Conservation (phyloP, 2,329 filamentous ascomycete genomes). For the Phialophora expanda region DNA sequence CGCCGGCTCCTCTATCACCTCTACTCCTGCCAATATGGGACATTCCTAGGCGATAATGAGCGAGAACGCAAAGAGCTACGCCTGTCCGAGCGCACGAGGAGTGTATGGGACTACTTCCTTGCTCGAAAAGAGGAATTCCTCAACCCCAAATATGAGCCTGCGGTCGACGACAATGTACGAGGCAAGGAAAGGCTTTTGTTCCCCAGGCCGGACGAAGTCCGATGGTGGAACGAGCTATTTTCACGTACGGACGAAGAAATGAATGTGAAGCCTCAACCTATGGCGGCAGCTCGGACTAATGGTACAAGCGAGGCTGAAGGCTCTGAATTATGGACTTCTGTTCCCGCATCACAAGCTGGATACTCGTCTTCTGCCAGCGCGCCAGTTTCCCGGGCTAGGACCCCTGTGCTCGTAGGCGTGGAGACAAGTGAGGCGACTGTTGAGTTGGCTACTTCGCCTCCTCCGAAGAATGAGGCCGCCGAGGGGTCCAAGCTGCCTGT, state of each 20-base stretch:
- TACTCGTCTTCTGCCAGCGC: constrained; percentile 21
- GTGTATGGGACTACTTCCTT: constrained; percentile 96
- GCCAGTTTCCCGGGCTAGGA: constrained; percentile 42
- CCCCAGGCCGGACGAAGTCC: constrained; percentile 74
- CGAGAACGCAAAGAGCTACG: constrained; percentile 77
- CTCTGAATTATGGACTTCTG: constrained; percentile 34
- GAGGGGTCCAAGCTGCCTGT: constrained; percentile 12
- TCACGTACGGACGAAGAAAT: constrained; percentile 88
- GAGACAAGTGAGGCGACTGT: constrained; percentile 64
- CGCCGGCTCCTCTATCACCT: constrained; percentile 88
- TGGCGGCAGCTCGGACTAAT: constrained; percentile 20
- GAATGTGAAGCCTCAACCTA: constrained; percentile 60
- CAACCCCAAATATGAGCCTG: constrained; percentile 77
- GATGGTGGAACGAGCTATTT: constrained; percentile 93
- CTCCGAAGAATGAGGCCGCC: constrained; percentile 11
- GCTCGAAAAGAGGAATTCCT: constrained; percentile 78
- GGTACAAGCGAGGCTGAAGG: constrained; percentile 26
- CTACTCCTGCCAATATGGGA: constrained; percentile 95
- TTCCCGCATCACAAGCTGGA: constrained; percentile 24
- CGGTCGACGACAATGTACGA: constrained; percentile 76
- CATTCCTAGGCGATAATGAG: constrained; percentile 94
- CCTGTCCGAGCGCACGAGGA: constrained; percentile 74
- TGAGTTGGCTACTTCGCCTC: constrained; percentile 50
- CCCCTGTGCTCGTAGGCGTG: constrained; percentile 64
- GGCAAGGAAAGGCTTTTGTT: constrained; percentile 85